A percentile compares a stretch with the other conserved stretches of the same genome.
Evolutionary conservation across 345 rosid species (phyloP).

Genomic region (Ceriops decandra): DNA sequence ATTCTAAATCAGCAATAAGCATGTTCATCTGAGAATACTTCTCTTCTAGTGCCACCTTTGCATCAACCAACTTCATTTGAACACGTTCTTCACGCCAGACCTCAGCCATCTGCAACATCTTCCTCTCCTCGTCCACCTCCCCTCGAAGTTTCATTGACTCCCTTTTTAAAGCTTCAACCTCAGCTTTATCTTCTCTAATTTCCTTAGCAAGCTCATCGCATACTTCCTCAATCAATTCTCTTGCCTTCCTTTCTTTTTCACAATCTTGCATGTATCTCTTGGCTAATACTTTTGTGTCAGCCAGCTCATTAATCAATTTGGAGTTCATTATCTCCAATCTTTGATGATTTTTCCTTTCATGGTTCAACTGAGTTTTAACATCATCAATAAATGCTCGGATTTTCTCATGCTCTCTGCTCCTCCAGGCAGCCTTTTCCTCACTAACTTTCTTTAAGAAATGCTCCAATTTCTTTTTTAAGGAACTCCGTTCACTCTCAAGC

Average conservation of each 20-base stretch:
- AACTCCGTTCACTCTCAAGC: slow-evolving; percentile 63
- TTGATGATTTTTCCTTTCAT: slow-evolving; percentile 68
- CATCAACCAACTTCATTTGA: slow-evolving; percentile 87
- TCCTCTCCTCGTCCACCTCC: slow-evolving; percentile 81
- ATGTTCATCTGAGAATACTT: slow-evolving; percentile 58
- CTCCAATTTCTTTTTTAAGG: slow-evolving; percentile 77
- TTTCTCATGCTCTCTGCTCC: slow-evolving; percentile 81
- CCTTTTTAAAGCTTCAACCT: slow-evolving; percentile 62
- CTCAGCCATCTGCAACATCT: slow-evolving; percentile 95
- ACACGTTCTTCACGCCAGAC: slow-evolving; percentile 98
- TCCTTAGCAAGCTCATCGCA: slow-evolving; percentile 88
- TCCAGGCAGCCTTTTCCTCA: slow-evolving; percentile 79
- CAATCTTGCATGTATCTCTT: slow-evolving; percentile 58
- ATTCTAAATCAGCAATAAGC: slow-evolving; percentile 59
- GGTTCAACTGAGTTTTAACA: slow-evolving; percentile 55
- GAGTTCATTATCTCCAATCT: slow-evolving; percentile 64
- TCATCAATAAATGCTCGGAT: slow-evolving; percentile 68
- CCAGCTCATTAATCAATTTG: slow-evolving; percentile 72
- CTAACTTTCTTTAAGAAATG: slow-evolving; percentile 78
- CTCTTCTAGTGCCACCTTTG: slow-evolving; percentile 58
- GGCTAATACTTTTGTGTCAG: slow-evolving; percentile 58
- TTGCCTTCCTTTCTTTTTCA: slow-evolving; percentile 70
- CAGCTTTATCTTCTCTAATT: slow-evolving; percentile 77
- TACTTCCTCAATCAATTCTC: slow-evolving; percentile 77
- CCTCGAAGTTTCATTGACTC: slow-evolving; percentile 61